phyloP scores from a whole-genome alignment of 257 asterid species.

The Mentha longifolia region DNA sequence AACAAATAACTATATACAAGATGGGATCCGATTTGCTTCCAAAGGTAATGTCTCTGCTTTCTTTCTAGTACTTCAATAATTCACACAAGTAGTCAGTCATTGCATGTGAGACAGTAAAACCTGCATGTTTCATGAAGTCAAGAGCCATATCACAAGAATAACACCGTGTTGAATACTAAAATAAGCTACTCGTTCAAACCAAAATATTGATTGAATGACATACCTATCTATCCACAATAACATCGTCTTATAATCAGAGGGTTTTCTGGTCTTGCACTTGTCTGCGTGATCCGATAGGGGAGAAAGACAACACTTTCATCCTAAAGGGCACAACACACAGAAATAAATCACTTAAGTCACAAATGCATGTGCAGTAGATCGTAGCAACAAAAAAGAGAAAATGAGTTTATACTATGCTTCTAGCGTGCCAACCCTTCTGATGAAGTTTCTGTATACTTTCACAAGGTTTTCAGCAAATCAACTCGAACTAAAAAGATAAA shows the following conservation, averaged over 20 bases:
- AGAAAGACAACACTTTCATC: slow-evolving; percentile 62
- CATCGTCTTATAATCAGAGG: slow-evolving; percentile 24
- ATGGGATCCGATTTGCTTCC: not conserved
- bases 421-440: not conserved
- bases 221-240: not conserved
- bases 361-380: not conserved
- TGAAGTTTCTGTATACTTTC: not conserved
- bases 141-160: slow-evolving; percentile 6
- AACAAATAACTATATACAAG: not conserved
- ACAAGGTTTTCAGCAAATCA: not conserved
- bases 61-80: not conserved
- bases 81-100: not conserved
- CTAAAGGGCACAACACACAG: slow-evolving; percentile 38
- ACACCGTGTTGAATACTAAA: not conserved
- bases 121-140: not conserved
- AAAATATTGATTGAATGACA: not conserved
- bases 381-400: not conserved
- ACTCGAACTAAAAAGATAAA: not conserved
- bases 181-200: not conserved
- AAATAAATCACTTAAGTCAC: not conserved
- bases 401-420: not conserved
- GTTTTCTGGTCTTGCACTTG: slow-evolving; percentile 40
- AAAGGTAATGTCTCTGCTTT: not conserved
- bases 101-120: not conserved
- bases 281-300: slow-evolving; percentile 44